Base-by-base conservation (phyloP, 495 filamentous ascomycete species). In the Penicillium odoratum region DNA sequence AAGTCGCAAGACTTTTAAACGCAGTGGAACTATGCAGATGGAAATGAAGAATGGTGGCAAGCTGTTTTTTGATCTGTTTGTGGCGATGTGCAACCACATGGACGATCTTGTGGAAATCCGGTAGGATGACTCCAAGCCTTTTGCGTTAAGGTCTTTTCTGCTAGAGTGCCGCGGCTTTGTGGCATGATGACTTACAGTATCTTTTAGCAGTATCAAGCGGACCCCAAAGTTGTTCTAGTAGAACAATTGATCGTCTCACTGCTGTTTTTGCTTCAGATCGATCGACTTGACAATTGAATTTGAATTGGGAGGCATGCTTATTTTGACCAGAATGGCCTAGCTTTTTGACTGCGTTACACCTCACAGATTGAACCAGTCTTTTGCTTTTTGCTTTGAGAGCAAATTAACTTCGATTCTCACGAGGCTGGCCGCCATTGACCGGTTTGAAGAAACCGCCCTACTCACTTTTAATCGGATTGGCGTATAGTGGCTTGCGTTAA, bases 51-150 rank as follows among this genome's bases (percentile, higher is more conserved):
- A 85, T 72, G 90, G 90, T 59, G 91, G 86, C 68, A 86, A 89
- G 78, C 81, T 96, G 70, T 97, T 96, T 82, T 97, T 97, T 77
- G 92, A 96, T 82, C 81, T 97, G 72, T 97, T 96, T 74, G 92
- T 96, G 65, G 91, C 92, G 59, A 89, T 97, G 89, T 94, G 91
- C 82, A 96, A 95, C 77, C 91, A 95, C 79, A 86, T 96, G 69
- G 91, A 96, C 80, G 91, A 96, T 74, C 82, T 96, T 74, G 84
- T 85, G 75, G 88, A 90, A 48, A 67, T 76, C 51, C 66, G 70
- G 75, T 79, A 69, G 46, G 67, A 61, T 60, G 21, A 30, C 44
- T 53, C 34, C 29, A 31, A 13, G 29, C 26, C 29, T 21, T 30
- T 16, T 51, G 58, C 69, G 65, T 36, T 26, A 26, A 53, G 21